phyloP scores from a whole-genome alignment of 768 basidiomycete species.

The Tricholoma bakamatsutake region DNA sequence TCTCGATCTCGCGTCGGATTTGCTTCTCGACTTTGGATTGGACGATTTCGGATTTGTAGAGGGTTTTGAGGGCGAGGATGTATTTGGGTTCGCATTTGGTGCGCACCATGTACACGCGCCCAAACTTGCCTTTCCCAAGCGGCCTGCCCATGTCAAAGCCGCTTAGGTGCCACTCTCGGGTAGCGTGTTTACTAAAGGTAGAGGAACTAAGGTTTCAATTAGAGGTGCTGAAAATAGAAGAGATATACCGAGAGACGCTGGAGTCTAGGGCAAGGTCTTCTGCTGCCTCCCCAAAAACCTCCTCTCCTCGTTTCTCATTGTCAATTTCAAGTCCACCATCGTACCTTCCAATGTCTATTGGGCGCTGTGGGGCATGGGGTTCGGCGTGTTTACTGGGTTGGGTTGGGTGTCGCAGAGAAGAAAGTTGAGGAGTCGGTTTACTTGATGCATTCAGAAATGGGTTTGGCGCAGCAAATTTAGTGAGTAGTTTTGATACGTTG shows the following conservation, averaged over 20 bases:
- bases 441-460: slow-evolving; percentile 29
- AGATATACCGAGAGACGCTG: slow-evolving; percentile 56
- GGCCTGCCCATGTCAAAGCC: slow-evolving; percentile 94
- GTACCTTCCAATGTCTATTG: slow-evolving; percentile 81
- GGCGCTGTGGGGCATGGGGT: slow-evolving; percentile 23
- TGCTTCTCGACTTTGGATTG: slow-evolving; percentile 93
- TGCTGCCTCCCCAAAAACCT: slow-evolving; percentile 72
- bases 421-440: slow-evolving; percentile 34
- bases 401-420: slow-evolving; percentile 37
- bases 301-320: slow-evolving; percentile 72
- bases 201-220: not conserved
- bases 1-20: slow-evolving; percentile 95
- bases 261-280: slow-evolving; percentile 82
- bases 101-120: slow-evolving; percentile 96
- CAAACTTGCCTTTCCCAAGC: slow-evolving; percentile 98
- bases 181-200: slow-evolving; percentile 51
- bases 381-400: slow-evolving; percentile 13
- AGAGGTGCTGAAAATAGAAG: not conserved
- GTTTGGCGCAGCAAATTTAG: slow-evolving; percentile 69
- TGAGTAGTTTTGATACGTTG: slow-evolving; percentile 64
- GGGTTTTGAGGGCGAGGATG: slow-evolving; percentile 93
- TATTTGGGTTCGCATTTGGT: slow-evolving; percentile 85
- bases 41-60: slow-evolving; percentile 96
- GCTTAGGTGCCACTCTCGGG: slow-evolving; percentile 78
- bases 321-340: slow-evolving; percentile 97